Conservation (phyloP, 176 grass and related monocot species). For the Eragrostis nindensis region DNA sequence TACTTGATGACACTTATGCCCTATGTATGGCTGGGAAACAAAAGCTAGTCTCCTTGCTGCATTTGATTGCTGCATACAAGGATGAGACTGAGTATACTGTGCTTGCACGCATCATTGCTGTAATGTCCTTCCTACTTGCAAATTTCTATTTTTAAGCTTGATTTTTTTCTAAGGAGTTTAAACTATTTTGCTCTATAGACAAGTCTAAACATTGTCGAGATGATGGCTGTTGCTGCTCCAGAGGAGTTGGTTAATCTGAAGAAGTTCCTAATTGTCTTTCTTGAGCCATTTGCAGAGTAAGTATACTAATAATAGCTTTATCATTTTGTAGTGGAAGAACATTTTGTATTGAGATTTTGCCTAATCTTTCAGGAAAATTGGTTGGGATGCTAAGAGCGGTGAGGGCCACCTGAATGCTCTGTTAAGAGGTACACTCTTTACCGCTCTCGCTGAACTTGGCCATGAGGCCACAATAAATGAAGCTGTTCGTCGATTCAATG, state of each 20-base stretch:
- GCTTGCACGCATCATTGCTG: conserved; percentile 61
- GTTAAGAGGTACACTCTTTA: conserved; percentile 79
- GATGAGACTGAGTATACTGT: conserved; percentile 86
- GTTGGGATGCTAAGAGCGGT: conserved; percentile 77
- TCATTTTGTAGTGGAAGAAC: conserved; percentile 22
- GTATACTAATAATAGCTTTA: neutral
- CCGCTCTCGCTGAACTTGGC: conserved; percentile 67
- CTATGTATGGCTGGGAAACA: conserved; percentile 92
- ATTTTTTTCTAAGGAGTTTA: conserved; percentile 34
- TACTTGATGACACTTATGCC: conserved; percentile 87
- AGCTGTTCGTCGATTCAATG: conserved; percentile 66
- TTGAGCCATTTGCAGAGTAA: conserved; percentile 75
- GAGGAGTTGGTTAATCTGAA: conserved; percentile 69
- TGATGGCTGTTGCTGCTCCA: conserved; percentile 75
- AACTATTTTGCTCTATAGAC: conserved; percentile 53
- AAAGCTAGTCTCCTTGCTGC: conserved; percentile 70
- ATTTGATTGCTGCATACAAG: conserved; percentile 74
- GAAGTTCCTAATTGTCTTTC: conserved; percentile 78
- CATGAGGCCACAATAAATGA: conserved; percentile 71
- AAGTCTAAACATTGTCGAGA: conserved; percentile 59
- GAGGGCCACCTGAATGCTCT: conserved; percentile 78
- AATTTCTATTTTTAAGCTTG: conserved; percentile 1
- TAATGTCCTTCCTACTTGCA: conserved; percentile 44
- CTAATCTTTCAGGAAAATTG: conserved; percentile 69
- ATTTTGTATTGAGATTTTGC: conserved; percentile 26